Base-by-base conservation (phyloP, 257 asterid genomes). In the Gentiana straminea region DNA sequence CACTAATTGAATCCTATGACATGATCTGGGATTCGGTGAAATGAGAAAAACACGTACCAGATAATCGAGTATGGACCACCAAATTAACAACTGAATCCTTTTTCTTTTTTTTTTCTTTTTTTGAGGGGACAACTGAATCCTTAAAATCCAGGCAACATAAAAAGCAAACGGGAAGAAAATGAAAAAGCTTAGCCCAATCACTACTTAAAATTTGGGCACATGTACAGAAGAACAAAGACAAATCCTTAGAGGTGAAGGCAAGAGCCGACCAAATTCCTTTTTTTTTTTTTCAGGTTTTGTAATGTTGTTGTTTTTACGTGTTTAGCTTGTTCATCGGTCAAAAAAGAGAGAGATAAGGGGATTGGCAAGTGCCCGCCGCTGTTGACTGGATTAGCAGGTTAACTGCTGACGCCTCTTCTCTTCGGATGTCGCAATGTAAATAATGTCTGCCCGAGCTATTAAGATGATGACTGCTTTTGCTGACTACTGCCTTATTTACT, bases 381-480 rank as follows among this genome's bases (percentile, higher is more conserved):
- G 64, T 41, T 64, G 74, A 81, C 84, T 58, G 71, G 71, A 49
- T 59, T 65, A 63, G 72, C 61, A 52, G 74, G 84, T 78, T 61
- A 57, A 13, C 73, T 70, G 83, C 70, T 38, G 39, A 45, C 66
- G 9, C 35, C 24, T 3, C 57, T 36, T 62, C 51, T 44, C 11
- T 15, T 2, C 4, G 60, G 8, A 6, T 65, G 54, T 61, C 44
- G 52, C 1, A 32, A 24, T 24, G 24, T 24, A 24, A 24, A 24
- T 24, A 24, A 24, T 24, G 24, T 24, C 24, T 24, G 24, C 24
- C 24, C 24, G 24, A 24, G 24, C 24, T 24, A 24, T 24, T 24
- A 24, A 24, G 24, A 24, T 24, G 24, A 24, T 24, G 24, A 24
- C 24, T 24, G 24, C 24, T 24, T 24, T 24, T 24, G 24, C 24